Conservation (phyloP, 441 rosid genomes). For the Pelargonium citronellum region DNA sequence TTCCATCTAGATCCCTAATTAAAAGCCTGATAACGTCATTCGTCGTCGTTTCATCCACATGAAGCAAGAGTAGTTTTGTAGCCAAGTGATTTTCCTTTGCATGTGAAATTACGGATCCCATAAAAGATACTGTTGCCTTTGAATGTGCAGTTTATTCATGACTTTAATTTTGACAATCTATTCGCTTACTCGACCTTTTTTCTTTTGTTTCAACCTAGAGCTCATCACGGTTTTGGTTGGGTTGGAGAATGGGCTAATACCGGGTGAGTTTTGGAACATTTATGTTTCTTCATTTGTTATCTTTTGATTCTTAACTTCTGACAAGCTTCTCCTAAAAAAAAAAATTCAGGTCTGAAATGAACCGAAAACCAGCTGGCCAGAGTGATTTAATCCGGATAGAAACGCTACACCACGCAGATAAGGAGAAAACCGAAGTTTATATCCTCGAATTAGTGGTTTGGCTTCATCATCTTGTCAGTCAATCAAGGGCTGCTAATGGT, state of each 20-base stretch:
- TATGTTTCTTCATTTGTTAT: neutral
- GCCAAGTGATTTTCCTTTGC: neutral
- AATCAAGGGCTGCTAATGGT: conserved; percentile 31
- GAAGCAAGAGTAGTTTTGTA: neutral
- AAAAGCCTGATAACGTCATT: neutral
- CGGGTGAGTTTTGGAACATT: conserved; percentile 33
- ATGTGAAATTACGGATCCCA: neutral
- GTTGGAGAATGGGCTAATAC: conserved; percentile 70
- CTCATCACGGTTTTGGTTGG: conserved; percentile 64
- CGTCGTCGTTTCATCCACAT: neutral
- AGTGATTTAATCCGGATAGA: conserved; percentile 46
- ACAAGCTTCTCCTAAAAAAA: no score
- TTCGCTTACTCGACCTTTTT: neutral
- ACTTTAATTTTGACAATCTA: conserved; percentile 15
- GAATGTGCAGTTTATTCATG: neutral
- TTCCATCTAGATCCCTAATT: neutral
- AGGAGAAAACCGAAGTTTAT: conserved; percentile 50
- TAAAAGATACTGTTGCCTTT: neutral
- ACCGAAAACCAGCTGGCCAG: conserved; percentile 33
- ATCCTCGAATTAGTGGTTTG: conserved; percentile 58
- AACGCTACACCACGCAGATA: conserved; percentile 65
- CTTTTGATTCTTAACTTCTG: neutral
- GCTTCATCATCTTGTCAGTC: conserved; percentile 54
- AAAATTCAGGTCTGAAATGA: conserved; percentile 42
- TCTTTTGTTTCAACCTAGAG: conserved; percentile 21